Evolutionary conservation across 2,329 filamentous ascomycete species (phyloP), one percentile per base, ranked within the genome.

Genomic region (Lecanicillium sp.): DNA sequence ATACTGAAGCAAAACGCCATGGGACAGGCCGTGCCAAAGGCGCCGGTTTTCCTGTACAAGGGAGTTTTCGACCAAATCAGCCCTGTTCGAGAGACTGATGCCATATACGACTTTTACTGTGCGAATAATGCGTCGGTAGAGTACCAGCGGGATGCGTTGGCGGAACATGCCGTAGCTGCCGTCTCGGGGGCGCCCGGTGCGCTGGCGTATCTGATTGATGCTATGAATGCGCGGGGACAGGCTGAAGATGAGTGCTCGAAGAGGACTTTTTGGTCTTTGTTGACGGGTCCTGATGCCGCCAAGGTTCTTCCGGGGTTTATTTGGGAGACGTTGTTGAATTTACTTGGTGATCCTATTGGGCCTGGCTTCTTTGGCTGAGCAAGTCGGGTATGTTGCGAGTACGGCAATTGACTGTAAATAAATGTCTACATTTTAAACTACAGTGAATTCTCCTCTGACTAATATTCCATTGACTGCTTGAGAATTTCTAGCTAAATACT

Each of bases 41-140:
- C 71, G 44, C 70, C 71, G 0, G 32, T 73, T 4, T 68, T 66
- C 45, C 51, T 68, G 4, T 73, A 74, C 51, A 72, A 75, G 47
- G 64, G 67, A 0, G 57, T 64, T 18, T 45, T 48, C 6, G 70
- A 75, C 38, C 61, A 71, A 42, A 49, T 71, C 39, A 65, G 60
- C 13, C 53, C 57, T 3, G 53, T 70, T 3, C 51, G 45, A 5
- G 62, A 66, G 19, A 70, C 64, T 4, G 68, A 73, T 37, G 52
- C 42, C 0, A 45, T 71, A 15, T 57, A 70, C 1, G 38, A 55
- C 0, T 46, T 49, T 13, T 71, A 65, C 38, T 74, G 70, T 45
- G 46, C 41, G 1, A 51, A 49, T 7, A 64, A 63, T 5, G 63
- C 56, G 4, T 57, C 55, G 2, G 59, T 73, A 16, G 47, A 59